phyloP scores from a whole-genome alignment of 148 eudicot species.

The Salicornia ramosissima region DNA sequence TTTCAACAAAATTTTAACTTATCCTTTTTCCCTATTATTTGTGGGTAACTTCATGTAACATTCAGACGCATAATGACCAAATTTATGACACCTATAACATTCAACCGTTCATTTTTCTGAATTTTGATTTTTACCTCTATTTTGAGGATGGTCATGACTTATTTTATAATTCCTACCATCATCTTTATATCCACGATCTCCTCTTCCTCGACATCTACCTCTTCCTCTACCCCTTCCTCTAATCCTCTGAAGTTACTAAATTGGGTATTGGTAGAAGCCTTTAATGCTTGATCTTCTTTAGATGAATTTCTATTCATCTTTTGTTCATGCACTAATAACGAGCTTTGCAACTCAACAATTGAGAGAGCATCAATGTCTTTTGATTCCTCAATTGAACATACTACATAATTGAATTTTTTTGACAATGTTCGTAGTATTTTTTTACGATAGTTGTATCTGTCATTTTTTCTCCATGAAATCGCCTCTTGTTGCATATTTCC shows the following conservation, averaged over 20 bases:
- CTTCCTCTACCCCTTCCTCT: too few species aligned
- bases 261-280: constrained; percentile 7
- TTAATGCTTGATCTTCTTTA: constrained; percentile 24
- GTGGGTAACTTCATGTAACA: too few species aligned
- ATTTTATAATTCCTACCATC: neutral
- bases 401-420: constrained; percentile 2
- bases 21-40: too few species aligned
- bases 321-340: constrained; percentile 26
- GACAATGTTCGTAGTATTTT: neutral
- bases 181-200: constrained; percentile 9
- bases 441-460: constrained; percentile 2
- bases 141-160: neutral
- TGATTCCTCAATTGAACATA: too few species aligned
- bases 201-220: constrained; percentile 16
- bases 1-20: too few species aligned
- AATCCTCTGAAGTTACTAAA: neutral
- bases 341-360: constrained; percentile 24
- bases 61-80: too few species aligned
- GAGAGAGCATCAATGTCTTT: constrained; percentile 18
- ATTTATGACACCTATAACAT: too few species aligned
- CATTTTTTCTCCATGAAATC: constrained; percentile 10
- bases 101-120: too few species aligned
- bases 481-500: constrained; percentile 13
- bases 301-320: neutral
- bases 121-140: too few species aligned